phyloP scores from a whole-genome alignment of 148 eudicot genomes.

The Rheum nobile region DNA sequence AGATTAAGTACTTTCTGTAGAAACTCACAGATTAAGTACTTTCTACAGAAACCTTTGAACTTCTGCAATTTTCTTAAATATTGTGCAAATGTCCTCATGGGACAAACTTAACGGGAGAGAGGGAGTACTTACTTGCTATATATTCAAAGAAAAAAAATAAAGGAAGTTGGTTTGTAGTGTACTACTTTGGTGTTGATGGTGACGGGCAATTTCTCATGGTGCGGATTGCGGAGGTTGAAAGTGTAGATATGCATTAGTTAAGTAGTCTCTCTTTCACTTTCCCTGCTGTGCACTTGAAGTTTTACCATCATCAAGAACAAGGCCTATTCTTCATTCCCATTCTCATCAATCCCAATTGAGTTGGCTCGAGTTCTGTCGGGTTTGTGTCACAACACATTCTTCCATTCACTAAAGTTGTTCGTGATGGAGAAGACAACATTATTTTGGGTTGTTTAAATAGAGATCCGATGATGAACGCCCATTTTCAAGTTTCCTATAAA shows the following conservation, averaged over 20 bases:
- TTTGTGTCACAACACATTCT: not conserved
- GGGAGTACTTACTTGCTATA: too few species aligned
- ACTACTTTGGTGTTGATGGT: slow-evolving; percentile 7
- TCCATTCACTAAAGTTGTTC: not conserved
- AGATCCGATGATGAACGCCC: not conserved
- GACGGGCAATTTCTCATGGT: slow-evolving; percentile 5
- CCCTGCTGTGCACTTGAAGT: not conserved
- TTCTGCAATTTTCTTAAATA: too few species aligned
- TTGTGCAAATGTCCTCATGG: too few species aligned
- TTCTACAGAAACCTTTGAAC: too few species aligned
- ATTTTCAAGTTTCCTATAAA: not conserved
- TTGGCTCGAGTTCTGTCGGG: not conserved
- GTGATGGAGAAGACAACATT: not conserved
- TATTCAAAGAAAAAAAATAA: not conserved
- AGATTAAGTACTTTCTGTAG: too few species aligned
- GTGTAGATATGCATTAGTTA: not conserved
- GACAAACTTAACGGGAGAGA: too few species aligned
- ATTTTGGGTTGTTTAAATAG: not conserved
- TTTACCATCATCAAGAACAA: not conserved
- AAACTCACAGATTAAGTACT: too few species aligned
- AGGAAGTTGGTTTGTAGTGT: not conserved
- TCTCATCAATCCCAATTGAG: not conserved
- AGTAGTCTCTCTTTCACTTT: not conserved
- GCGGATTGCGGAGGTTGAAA: not conserved
- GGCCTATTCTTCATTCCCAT: slow-evolving; percentile 1